These are phyloP conservation scores for Hortiboletus campestris DNA, from an alignment of 768 basidiomycete genomes.

Conservation along the genomic window DNA sequence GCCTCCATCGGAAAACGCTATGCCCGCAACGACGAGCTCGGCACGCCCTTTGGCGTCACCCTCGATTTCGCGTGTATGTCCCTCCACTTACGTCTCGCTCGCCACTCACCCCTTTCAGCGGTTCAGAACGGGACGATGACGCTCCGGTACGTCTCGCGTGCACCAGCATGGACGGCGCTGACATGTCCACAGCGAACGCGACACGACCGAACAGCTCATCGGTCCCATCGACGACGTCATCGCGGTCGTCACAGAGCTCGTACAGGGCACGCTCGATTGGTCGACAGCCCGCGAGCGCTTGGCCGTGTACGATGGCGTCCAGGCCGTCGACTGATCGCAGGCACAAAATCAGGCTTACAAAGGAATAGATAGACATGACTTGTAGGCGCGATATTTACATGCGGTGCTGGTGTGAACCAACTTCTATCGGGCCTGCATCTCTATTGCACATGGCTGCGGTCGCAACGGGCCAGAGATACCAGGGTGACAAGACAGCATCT, in stretches of 20 bases:
- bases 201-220: constrained; percentile 91
- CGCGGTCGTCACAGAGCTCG: constrained; percentile 72
- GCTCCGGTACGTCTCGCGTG: constrained; percentile 60
- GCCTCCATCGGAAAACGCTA: constrained; percentile 96
- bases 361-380: background rate
- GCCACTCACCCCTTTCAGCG: constrained; percentile 45
- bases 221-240: constrained; percentile 89
- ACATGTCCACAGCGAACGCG: constrained; percentile 68
- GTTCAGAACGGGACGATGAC: constrained; percentile 93
- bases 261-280: constrained; percentile 77
- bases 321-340: constrained; percentile 59
- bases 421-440: too few relatives aligned
- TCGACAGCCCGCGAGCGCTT: constrained; percentile 65
- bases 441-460: background rate
- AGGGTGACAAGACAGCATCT: background rate
- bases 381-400: background rate
- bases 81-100: rapidly evolving
- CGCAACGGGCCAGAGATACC: background rate
- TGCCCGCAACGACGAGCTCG: constrained; percentile 96
- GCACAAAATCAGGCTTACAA: constrained; percentile 7
- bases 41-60: constrained; percentile 95
- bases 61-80: constrained; percentile 84
- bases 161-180: background rate
- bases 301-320: constrained; percentile 83
- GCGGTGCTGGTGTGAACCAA: too few relatives aligned